Base-by-base conservation (phyloP, 176 grass and related monocot species). In the Oryza australiensis region DNA sequence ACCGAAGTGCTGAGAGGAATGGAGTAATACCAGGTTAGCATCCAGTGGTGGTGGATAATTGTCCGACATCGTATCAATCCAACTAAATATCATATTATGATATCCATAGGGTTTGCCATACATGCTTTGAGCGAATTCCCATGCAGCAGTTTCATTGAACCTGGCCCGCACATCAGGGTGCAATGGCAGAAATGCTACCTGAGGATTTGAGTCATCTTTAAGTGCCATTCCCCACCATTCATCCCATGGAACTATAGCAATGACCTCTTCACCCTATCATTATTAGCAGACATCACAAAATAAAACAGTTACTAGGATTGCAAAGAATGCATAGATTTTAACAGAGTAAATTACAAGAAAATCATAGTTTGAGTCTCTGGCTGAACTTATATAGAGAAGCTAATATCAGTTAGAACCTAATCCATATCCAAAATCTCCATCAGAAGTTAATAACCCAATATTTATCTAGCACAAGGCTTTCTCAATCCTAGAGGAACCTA, bases 1-100 rank as follows among this genome's bases (percentile, higher is more conserved):
- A 59, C 10, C 24, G 72, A 63, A 65, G 46, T 65, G 26, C 10
- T 57, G 26, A 70, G 27, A 82, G 77, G 27, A 80, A 26, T 83
- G 87, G 37, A 84, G 80, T 9, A 82, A 28, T 94, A 99, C 97
- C 97, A 99, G 87, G 48, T 94, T 99, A 85, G 91, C 89, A 82
- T 99, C 97, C 37, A 99, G 87, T 77, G 97, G 97, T 3, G 97
- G 97, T 26, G 97, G 97, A 74, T 88, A 99, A 85, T 99, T 99
- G 0, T 96, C 93, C 6, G 87, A 64, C 64, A 90, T 77, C 1
- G 97, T 99, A 62, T 99, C 97, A 29, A 99, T 99, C 97, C 97
- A 99, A 85, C 93, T 96, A 83, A 99, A 99, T 91, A 99, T 99
- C 97, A 99, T 99, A 62, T 99, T 99, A 71, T 99, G 97, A 79